Evolutionary conservation across 1,139 yeast species (phyloP), one percentile per base, ranked within the genome.

Genomic region (Sugiyamaella neomexicana): DNA sequence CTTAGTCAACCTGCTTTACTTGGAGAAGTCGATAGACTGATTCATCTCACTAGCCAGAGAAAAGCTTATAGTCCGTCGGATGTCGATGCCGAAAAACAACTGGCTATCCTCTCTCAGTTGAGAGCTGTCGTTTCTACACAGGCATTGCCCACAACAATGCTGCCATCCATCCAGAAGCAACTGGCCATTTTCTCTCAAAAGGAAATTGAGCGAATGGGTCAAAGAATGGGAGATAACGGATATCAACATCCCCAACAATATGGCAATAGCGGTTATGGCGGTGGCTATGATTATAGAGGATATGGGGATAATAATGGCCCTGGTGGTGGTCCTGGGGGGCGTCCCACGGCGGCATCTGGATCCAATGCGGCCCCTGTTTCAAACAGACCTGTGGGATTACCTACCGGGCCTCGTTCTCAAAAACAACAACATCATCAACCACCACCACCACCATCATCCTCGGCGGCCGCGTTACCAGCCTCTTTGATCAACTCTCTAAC

Each of bases 91-190:
- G 69, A 65, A 42, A 62, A 65, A 44, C 75, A 72, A 57, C 54
- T 71, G 32, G 64, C 62, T 8, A 67, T 67, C 13, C 58, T 74
- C 34, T 61, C 59, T 27, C 72, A 73, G 45, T 59, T 72, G 23
- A 69, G 65, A 51, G 60, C 46, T 25, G 59, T 63, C 5, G 53
- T 62, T 16, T 60, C 69, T 10, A 65, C 68, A 2, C 64, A 64
- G 43, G 62, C 69, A 25, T 65, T 78, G 38, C 74, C 80, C 1
- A 67, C 71, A 2, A 66, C 68, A 12, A 70, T 71, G 9, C 63
- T 79, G 42, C 71, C 70, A 6, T 70, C 68, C 39, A 75, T 78
- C 3, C 78, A 77, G 57, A 60, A 64, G 27, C 80, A 79, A 60
- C 63, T 80, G 50, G 75, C 64, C 8, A 63, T 64, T 7, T 65